Evolutionary conservation across 768 basidiomycete genomes (phyloP), one percentile per base, ranked within the genome.

Genomic region (Phaeotremella skinneri): DNA sequence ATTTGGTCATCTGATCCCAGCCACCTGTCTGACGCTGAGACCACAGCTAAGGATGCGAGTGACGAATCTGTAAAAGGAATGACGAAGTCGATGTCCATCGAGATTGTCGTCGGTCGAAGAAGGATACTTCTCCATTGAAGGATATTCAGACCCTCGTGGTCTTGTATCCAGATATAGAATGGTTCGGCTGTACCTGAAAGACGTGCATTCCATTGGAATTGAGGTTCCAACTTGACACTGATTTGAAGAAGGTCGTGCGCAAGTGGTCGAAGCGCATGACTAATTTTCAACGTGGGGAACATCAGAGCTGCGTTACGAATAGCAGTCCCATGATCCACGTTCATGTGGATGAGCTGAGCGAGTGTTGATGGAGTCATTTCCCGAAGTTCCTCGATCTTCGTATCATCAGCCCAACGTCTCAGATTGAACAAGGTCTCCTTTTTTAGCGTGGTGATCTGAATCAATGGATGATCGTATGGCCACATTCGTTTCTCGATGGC

Each of bases 111-210:
- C 61, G 84, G 83, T 43, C 87, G 86, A 61, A 97, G 83, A 31
- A 85, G 67, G 25, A 93, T 78, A 67, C 88, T 85, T 0, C 85
- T 80, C 53, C 88, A 81, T 70, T 94, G 92, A 11, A 92, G 82
- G 68, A 98, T 93, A 34, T 82, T 82, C n/a, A 82, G 63, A n/a
- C 85, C 87, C 31, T 87, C 83, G 34, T 86, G 81, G 68, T 93
- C 91, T 78, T 98, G 92, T 2, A 96, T 79, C 96, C 96, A 98
- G 29, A 99, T 76, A 87, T 90, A 97, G 78, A 97, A 97, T 1
- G 90, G 87, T 75, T 98, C 91, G 1, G 80, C 79, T 11, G 79
- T 80, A 0, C 87, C 88, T 67, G 96, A 92, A 2, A 86, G 67
- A 73, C 84, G 88, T 25, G 79, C 67, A 64, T 81, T 87, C 94